These are phyloP conservation scores for Chenopodium suecicum DNA, from an alignment of 148 eudicot species.

Conservation along the genomic window DNA sequence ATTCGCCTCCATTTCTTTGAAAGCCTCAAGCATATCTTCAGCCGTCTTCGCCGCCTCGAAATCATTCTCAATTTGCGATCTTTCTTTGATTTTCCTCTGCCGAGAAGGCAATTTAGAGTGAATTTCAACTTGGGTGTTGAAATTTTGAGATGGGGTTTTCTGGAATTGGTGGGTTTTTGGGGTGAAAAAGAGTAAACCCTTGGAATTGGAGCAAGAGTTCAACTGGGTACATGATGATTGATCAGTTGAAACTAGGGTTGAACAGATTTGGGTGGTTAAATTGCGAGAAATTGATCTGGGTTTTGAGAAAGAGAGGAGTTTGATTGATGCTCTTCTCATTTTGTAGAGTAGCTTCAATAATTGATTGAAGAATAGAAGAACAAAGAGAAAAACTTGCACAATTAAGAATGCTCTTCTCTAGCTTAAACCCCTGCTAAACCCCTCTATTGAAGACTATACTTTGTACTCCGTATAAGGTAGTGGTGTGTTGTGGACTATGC, in stretches of 20 bases:
- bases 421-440: constrained; percentile 23
- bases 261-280: constrained; percentile 27
- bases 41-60: constrained; percentile 73
- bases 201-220: constrained; percentile 33
- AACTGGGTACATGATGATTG: constrained; percentile 31
- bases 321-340: constrained; percentile 79
- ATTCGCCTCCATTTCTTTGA: constrained; percentile 67
- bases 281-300: constrained; percentile 33
- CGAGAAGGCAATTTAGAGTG: constrained; percentile 51
- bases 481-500: too few relatives aligned
- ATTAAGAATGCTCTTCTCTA: too few relatives aligned
- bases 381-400: background rate
- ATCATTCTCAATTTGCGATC: constrained; percentile 55
- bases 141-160: constrained; percentile 37
- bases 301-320: constrained; percentile 33
- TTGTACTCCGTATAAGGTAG: too few relatives aligned
- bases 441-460: background rate
- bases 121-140: constrained; percentile 48
- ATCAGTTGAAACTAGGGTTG: constrained; percentile 22
- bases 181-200: constrained; percentile 20
- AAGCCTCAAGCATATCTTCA: constrained; percentile 70
- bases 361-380: background rate
- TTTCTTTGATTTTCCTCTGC: constrained; percentile 64
- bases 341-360: background rate
- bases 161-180: constrained; percentile 26